These are phyloP conservation scores for Solanum piurae DNA, from an alignment of 257 asterid genomes.

Conservation along the genomic window DNA sequence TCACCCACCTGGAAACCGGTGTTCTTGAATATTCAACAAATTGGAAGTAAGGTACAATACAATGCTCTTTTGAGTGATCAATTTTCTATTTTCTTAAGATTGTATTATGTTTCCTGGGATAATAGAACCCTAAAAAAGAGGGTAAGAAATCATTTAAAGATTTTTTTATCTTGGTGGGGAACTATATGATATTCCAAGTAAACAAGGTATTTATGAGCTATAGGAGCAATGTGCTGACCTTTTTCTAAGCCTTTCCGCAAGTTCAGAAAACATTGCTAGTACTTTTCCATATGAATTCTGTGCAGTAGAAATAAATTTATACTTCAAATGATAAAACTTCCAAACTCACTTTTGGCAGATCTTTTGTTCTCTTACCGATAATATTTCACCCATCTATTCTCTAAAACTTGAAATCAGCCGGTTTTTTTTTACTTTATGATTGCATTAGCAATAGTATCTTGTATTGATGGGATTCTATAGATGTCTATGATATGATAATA, in stretches of 20 bases:
- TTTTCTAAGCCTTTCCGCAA: background rate
- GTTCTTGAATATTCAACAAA: constrained; percentile 72
- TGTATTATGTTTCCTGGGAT: background rate
- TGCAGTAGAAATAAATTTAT: background rate
- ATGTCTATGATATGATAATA: background rate
- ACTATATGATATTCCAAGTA: background rate
- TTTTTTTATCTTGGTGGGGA: background rate
- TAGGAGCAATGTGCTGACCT: background rate
- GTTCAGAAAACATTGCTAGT: background rate
- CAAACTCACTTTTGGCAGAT: background rate
- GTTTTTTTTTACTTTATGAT: background rate
- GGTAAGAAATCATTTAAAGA: background rate
- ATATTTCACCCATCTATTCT: background rate
- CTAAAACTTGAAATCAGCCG: background rate
- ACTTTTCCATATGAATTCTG: background rate
- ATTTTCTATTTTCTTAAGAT: background rate
- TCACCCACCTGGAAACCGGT: constrained; percentile 92
- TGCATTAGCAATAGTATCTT: background rate
- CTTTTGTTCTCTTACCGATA: background rate
- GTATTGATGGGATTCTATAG: background rate
- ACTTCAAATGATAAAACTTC: background rate
- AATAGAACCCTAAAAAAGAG: background rate
- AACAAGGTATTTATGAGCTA: background rate
- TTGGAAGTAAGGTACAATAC: constrained; percentile 84
- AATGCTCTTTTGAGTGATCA: background rate